A percentile compares a stretch with the other conserved stretches of the same genome.
These are phyloP conservation scores for Globisporangium viniferum DNA, from an alignment of 352 stramenopile genomes.

Conservation along the genomic window DNA sequence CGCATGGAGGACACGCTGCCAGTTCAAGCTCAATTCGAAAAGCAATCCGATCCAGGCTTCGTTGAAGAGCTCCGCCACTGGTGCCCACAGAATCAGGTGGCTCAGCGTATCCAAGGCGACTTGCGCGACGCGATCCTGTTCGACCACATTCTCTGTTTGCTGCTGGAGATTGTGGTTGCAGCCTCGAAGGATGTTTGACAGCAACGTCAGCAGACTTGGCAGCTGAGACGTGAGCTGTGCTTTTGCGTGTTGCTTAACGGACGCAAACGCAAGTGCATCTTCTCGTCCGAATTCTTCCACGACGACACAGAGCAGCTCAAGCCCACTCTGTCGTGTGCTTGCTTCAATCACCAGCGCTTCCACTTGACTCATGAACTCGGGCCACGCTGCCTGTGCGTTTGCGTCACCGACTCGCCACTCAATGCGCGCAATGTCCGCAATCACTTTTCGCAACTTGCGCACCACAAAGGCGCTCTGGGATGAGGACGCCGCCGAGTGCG, in stretches of 20 bases:
- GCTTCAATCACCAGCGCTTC: conserved; percentile 51
- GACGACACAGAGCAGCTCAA: conserved; percentile 59
- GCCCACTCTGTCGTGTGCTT: conserved; percentile 36
- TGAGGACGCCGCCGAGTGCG: conserved; percentile 10
- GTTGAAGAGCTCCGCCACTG: conserved; percentile 49
- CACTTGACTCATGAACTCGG: conserved; percentile 63
- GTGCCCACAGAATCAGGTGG: conserved; percentile 48
- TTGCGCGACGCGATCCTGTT: conserved; percentile 48
- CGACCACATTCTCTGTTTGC: conserved; percentile 12
- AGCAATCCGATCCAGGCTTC: conserved; percentile 59
- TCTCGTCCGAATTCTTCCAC: conserved; percentile 75
- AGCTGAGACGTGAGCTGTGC: conserved; percentile 37
- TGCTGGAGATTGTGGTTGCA: conserved; percentile 46
- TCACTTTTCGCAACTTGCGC: conserved; percentile 68
- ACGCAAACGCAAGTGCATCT: conserved; percentile 49
- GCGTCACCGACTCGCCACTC: conserved; percentile 37
- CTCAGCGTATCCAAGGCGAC: conserved; percentile 54
- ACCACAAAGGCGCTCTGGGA: conserved; percentile 51
- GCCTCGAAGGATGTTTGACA: conserved; percentile 43
- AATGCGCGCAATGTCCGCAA: conserved; percentile 63
- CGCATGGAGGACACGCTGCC: conserved; percentile 23
- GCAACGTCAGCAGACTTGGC: conserved; percentile 42
- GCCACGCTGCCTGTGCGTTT: conserved; percentile 26
- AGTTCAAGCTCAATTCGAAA: conserved; percentile 52
- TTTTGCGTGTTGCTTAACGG: conserved; percentile 43